These are phyloP conservation scores for Letharia columbiana DNA, from an alignment of 495 filamentous ascomycete species.

Conservation along the genomic window DNA sequence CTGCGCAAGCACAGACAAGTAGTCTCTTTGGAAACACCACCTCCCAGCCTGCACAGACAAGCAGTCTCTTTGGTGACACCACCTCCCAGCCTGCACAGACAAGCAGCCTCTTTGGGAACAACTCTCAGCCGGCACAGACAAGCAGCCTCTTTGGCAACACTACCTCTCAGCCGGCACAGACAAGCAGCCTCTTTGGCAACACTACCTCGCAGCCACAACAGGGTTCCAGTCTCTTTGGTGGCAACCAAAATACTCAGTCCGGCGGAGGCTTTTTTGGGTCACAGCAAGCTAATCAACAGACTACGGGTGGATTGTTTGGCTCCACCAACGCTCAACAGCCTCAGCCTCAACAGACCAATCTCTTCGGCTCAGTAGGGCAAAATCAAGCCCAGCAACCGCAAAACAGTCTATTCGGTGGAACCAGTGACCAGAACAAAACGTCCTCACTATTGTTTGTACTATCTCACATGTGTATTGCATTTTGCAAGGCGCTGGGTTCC, in stretches of 20 bases:
- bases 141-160: constrained; percentile 34
- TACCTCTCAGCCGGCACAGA: constrained; percentile 26
- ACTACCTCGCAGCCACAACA: constrained; percentile 29
- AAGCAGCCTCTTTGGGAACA: neutral
- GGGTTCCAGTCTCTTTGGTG: constrained; percentile 29
- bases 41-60: constrained; percentile 27
- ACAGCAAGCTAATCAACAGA: constrained; percentile 23
- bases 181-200: constrained; percentile 31
- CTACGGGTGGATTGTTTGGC: constrained; percentile 20
- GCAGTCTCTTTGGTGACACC: constrained; percentile 28
- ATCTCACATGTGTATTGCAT: neutral
- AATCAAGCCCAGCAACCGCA: constrained; percentile 26
- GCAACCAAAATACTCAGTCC: constrained; percentile 26
- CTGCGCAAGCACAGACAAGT: constrained; percentile 27
- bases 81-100: neutral
- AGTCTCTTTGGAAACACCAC: constrained; percentile 31
- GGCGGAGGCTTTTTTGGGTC: constrained; percentile 29
- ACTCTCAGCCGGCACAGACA: constrained; percentile 12
- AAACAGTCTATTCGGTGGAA: constrained; percentile 33
- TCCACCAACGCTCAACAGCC: constrained; percentile 14
- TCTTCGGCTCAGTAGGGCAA: constrained; percentile 32
- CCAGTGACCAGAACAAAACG: constrained; percentile 17
- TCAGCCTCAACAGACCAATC: constrained; percentile 30
- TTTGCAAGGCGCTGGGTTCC: neutral
- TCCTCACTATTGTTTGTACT: constrained; percentile 20